Base-by-base conservation (phyloP, 2,329 filamentous ascomycete genomes). In the Cercospora berteroae region DNA sequence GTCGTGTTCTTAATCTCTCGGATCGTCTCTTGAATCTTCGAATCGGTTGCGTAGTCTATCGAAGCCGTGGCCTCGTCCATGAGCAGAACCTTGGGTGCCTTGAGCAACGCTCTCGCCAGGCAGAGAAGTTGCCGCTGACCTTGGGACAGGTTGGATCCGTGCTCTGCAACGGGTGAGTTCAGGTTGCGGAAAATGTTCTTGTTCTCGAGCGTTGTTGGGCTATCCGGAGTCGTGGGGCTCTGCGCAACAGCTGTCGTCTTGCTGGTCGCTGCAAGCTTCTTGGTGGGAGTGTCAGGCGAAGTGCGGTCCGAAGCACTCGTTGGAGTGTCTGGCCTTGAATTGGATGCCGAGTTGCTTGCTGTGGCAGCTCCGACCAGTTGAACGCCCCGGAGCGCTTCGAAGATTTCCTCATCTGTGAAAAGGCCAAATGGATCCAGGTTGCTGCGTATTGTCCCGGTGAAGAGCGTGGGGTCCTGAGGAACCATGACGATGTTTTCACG, bases 51-150 rank as follows among this genome's bases (percentile, higher is more conserved):
- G 80, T 98, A 98, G 81, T 99, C 95, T 76, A 99, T 98, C 0
- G 92, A 96, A 0, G 95, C 95, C 0, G 95, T 99, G 0, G 95
- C 95, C 83, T 99, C 95, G 79, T 99, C 95, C 95, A 99, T 98
- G 76, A 99, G 90, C n/a, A 99, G 84, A 1, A 99, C 93, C 71
- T 91, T 94, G 0, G 95, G 94, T 36, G 88, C 87, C 81, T 96
- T 97, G 70, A 99, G 89, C 72, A 99, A 88, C 0, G 95, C 95
- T 64, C 95, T 90, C 0, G 94, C 95, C 9, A 99, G 88, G 77
- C 95, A 99, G 65, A 99, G 84, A 9, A 99, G 89, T 80, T 99
- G 95, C 7, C 95, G 89, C 79, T 99, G 95, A 57, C 95, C 95
- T 80, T 99, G 95, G 0, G 94, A 98, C 10, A 99, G 85, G 76